Evolutionary conservation across 176 grass and related monocot genomes (phyloP).

Genomic region (Aegilops longissima): DNA sequence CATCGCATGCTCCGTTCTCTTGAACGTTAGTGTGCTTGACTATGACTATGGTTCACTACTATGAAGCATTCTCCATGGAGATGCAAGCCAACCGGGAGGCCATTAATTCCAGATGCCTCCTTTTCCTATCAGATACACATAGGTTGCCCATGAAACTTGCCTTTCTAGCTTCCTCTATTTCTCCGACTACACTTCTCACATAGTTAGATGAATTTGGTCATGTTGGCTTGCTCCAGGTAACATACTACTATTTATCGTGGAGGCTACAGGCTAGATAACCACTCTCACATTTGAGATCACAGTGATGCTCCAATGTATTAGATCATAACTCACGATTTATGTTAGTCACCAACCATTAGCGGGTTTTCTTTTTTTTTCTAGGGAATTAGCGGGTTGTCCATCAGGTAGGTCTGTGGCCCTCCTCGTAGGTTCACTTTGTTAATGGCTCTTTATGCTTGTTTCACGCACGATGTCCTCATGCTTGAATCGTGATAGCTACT

Average conservation of each 20-base stretch:
- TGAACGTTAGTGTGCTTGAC: neutral
- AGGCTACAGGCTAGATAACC: neutral
- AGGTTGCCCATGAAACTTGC: neutral
- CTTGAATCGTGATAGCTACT: slow-evolving; percentile 56
- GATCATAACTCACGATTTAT: neutral
- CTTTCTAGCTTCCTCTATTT: neutral
- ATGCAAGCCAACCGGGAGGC: neutral
- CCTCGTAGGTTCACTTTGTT: no score
- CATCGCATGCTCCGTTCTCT: neutral
- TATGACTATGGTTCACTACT: neutral
- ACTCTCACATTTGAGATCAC: neutral
- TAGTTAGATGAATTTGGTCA: neutral
- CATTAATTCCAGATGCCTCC: neutral
- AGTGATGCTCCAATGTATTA: neutral
- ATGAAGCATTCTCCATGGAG: no score
- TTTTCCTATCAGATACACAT: neutral
- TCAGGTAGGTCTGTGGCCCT: no score
- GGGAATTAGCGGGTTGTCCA: neutral
- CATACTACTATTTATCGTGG: neutral
- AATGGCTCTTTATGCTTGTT: slow-evolving; percentile 82
- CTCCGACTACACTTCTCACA: neutral
- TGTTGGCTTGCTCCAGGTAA: neutral
- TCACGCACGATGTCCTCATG: slow-evolving; percentile 96
- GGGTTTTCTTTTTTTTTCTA: neutral
- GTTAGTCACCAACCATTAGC: neutral